phyloP scores from a whole-genome alignment of 805 yeast genomes.

The Wickerhamiella parazyma region DNA sequence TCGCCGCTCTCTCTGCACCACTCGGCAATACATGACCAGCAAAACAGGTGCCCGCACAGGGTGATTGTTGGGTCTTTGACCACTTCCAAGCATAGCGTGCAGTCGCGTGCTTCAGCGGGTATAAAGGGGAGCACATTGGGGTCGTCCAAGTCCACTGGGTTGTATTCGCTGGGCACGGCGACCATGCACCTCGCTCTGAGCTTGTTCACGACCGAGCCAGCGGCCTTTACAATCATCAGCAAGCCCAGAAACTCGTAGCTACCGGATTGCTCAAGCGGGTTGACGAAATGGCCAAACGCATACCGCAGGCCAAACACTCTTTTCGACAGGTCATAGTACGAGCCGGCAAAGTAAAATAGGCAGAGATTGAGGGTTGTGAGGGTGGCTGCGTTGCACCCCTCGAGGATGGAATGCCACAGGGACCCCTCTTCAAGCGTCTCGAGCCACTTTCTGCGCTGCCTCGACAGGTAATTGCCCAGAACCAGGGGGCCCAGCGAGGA shows the following conservation, averaged over 20 bases:
- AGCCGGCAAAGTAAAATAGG: slow-evolving; percentile 67
- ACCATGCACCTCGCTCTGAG: slow-evolving; percentile 10
- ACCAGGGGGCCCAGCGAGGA: slow-evolving; percentile 52
- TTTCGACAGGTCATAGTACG: slow-evolving; percentile 65
- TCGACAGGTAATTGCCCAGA: slow-evolving; percentile 16
- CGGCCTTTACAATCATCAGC: slow-evolving; percentile 24
- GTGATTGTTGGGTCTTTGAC: slow-evolving; percentile 79
- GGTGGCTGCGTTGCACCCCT: slow-evolving; percentile 22
- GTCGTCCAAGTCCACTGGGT: slow-evolving; percentile 35
- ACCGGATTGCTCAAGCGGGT: slow-evolving; percentile 22
- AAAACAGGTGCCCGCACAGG: slow-evolving; percentile 82
- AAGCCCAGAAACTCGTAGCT: slow-evolving; percentile 59
- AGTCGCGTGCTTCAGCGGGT: slow-evolving; percentile 53
- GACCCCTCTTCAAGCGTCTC: slow-evolving; percentile 5
- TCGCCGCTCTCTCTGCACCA: slow-evolving; percentile 84
- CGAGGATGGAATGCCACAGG: slow-evolving; percentile 7
- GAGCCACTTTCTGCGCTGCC: slow-evolving; percentile 15
- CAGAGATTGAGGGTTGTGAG: slow-evolving; percentile 63
- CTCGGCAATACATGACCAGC: slow-evolving; percentile 81
- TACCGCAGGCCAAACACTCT: slow-evolving; percentile 70
- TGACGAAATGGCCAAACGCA: slow-evolving; percentile 29
- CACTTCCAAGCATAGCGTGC: slow-evolving; percentile 70
- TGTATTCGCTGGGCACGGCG: slow-evolving; percentile 10
- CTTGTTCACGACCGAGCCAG: slow-evolving; percentile 13
- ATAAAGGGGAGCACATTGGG: slow-evolving; percentile 48